A percentile compares a stretch with the other conserved stretches of the same genome.
phyloP scores from a whole-genome alignment of 140 eudicot species.

The Anethum foeniculum region DNA sequence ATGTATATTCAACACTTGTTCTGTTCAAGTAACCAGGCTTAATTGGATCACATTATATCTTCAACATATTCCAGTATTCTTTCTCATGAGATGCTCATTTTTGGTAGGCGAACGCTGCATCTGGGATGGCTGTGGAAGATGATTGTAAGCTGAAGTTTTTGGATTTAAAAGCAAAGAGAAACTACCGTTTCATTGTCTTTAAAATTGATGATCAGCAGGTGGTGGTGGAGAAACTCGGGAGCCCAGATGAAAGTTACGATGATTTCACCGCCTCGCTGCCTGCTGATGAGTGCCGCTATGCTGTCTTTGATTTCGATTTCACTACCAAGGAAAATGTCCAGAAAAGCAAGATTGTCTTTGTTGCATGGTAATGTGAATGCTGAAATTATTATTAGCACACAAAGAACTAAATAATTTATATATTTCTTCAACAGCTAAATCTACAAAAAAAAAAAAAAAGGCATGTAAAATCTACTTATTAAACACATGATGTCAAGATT shows the following conservation, averaged over 20 bases:
- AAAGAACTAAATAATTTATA: background rate
- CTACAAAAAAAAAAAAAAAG: background rate
- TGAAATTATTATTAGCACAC: background rate
- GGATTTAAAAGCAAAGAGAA: constrained; percentile 55
- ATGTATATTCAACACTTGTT: background rate
- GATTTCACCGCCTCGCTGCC: constrained; percentile 58
- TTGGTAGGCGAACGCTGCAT: constrained; percentile 54
- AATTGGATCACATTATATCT: background rate
- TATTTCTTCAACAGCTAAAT: background rate
- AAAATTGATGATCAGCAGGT: constrained; percentile 58
- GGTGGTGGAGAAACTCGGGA: constrained; percentile 56
- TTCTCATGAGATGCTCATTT: constrained; percentile 17
- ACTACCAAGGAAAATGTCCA: constrained; percentile 59
- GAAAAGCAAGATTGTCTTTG: constrained; percentile 68
- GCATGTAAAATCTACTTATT: background rate
- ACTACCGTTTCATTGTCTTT: constrained; percentile 46
- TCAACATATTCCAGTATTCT: background rate
- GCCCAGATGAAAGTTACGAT: constrained; percentile 48
- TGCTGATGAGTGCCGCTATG: constrained; percentile 61
- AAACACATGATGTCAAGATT: background rate
- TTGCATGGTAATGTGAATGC: constrained; percentile 42
- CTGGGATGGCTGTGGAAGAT: constrained; percentile 69
- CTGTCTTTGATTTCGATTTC: constrained; percentile 64
- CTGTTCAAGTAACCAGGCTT: background rate
- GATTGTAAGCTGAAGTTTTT: constrained; percentile 53